Conservation (phyloP, 2,329 filamentous ascomycete species). For the Pseudogymnoascus destructans region DNA sequence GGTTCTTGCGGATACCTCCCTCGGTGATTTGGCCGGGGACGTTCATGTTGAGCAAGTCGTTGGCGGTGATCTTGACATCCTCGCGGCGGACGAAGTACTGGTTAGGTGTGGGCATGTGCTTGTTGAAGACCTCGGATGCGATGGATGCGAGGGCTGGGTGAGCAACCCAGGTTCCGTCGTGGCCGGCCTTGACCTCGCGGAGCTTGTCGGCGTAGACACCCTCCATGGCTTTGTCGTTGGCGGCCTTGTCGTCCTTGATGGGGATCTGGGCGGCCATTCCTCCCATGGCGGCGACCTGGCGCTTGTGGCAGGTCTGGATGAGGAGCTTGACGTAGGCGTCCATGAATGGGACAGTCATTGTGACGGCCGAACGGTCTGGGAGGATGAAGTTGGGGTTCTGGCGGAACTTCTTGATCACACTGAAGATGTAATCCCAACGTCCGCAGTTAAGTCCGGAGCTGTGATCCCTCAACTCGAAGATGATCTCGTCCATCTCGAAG, state of each 20-base stretch:
- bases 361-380: conserved; percentile 79
- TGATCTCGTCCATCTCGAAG: conserved; percentile 99
- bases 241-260: conserved; percentile 84
- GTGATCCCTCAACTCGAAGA: conserved; percentile 96
- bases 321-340: conserved; percentile 91
- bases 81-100: conserved; percentile 85
- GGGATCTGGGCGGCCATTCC: conserved; percentile 99
- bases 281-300: conserved; percentile 97
- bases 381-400: conserved; percentile 87
- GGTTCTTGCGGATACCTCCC: conserved; percentile 90
- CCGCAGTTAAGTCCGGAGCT: conserved; percentile 95
- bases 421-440: conserved; percentile 99
- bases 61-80: conserved; percentile 72
- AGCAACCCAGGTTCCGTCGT: conserved; percentile 94
- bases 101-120: conserved; percentile 97
- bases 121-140: conserved; percentile 88
- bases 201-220: conserved; percentile 90
- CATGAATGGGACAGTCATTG: conserved; percentile 99
- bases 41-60: conserved; percentile 96
- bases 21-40: conserved; percentile 86
- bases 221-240: conserved; percentile 91
- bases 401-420: conserved; percentile 98
- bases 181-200: conserved; percentile 84
- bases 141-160: conserved; percentile 85
- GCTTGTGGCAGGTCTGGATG: conserved; percentile 94